Evolutionary conservation across 2,329 filamentous ascomycete genomes (phyloP).

Genomic region (Microcyclospora tardicrescens): DNA sequence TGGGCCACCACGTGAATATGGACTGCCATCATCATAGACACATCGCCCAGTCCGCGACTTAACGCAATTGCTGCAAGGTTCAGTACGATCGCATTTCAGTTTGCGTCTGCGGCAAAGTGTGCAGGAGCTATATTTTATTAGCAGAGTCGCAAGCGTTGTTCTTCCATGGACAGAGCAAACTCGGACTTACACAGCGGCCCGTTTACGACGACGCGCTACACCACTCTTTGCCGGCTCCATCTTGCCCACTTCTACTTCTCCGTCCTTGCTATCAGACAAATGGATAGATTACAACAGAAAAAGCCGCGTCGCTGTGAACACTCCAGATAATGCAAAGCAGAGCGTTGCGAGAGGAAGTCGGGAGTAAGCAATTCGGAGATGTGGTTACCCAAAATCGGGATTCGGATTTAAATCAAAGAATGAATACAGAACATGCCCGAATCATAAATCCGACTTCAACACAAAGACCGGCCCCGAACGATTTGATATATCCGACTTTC

Average conservation of each 20-base stretch:
- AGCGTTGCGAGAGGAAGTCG: no score
- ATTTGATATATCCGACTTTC: no score
- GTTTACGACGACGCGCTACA: neutral
- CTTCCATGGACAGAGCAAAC: neutral
- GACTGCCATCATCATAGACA: neutral
- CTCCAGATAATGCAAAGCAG: no score
- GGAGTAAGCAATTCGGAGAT: no score
- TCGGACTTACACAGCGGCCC: neutral
- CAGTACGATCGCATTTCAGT: neutral
- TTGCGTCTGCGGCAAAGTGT: constrained; percentile 1
- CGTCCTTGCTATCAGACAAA: no score
- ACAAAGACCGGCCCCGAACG: no score
- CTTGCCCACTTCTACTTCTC: neutral
- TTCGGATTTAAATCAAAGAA: no score
- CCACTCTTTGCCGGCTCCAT: neutral
- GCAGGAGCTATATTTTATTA: neutral
- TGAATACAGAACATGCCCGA: no score
- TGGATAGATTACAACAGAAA: no score
- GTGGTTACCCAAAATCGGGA: no score
- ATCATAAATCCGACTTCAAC: no score
- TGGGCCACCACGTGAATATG: neutral
- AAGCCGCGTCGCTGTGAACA: no score
- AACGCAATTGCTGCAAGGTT: neutral
- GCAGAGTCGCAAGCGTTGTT: neutral
- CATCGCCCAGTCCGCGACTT: neutral